Percentiles rank a stretch among this genome's conserved stretches.
Conservation (phyloP, 768 basidiomycete genomes). For the Termitomyces sp. region DNA sequence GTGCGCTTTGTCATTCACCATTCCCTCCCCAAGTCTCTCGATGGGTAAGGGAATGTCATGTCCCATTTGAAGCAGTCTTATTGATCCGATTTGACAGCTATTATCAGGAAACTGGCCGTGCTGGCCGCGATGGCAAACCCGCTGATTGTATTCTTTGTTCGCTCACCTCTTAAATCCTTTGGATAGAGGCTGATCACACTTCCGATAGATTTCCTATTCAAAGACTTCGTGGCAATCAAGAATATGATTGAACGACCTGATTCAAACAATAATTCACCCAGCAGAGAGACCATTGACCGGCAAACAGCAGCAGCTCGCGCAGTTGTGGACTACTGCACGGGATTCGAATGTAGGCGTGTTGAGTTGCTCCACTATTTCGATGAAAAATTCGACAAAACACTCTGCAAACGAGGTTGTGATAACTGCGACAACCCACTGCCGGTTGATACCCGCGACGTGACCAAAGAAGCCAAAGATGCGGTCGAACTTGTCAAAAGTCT, state of each 20-base stretch:
- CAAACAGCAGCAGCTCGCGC: constrained; percentile 62
- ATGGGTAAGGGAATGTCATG: constrained; percentile 53
- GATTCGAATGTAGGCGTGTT: constrained; percentile 83
- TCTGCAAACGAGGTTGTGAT: constrained; percentile 78
- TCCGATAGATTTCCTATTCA: constrained; percentile 60
- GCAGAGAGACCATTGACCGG: constrained; percentile 59
- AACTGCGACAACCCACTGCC: constrained; percentile 65
- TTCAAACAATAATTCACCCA: constrained; percentile 37
- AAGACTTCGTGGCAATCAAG: constrained; percentile 55
- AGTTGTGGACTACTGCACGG: constrained; percentile 79
- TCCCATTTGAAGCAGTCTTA: constrained; percentile 5
- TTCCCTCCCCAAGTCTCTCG: constrained; percentile 77
- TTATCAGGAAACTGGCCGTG: constrained; percentile 96
- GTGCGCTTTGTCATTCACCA: constrained; percentile 94
- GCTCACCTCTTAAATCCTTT: constrained; percentile 22
- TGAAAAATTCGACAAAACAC: constrained; percentile 67
- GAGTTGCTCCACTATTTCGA: constrained; percentile 90
- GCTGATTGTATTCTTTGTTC: constrained; percentile 88
- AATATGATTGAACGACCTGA: constrained; percentile 61
- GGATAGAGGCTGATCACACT: constrained; percentile 3
- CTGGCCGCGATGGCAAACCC: constrained; percentile 84
- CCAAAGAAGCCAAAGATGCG: constrained; percentile 51
- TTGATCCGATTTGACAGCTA: constrained; percentile 43
- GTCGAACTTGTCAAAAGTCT: constrained; percentile 57
- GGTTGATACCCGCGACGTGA: constrained; percentile 57